Evolutionary conservation across 2,329 filamentous ascomycete genomes (phyloP).

Genomic region (Colletotrichum eleusines): DNA sequence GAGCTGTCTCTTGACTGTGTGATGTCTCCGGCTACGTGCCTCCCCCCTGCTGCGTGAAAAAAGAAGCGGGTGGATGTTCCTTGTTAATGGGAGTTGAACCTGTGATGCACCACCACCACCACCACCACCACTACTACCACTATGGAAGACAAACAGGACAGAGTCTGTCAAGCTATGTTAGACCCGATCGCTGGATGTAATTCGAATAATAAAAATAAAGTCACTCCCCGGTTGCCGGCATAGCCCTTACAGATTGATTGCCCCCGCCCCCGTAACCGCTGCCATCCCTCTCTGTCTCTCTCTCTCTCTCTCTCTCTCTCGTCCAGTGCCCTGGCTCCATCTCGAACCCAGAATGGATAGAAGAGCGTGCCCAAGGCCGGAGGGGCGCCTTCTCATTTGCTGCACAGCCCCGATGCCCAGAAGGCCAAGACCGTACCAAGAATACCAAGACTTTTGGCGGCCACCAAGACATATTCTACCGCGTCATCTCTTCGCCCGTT

Average conservation of each 20-base stretch:
- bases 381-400: constrained; percentile 36
- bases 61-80: background rate
- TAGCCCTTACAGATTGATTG: constrained; percentile 15
- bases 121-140: too few species aligned
- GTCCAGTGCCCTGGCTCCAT: constrained; percentile 12
- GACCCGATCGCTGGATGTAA: background rate
- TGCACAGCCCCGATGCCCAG: constrained; percentile 44
- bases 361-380: constrained; percentile 9
- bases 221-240: background rate
- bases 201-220: background rate
- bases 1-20: background rate
- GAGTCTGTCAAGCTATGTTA: background rate
- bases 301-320: too few species aligned
- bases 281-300: too few species aligned
- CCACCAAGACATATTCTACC: constrained; percentile 40
- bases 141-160: background rate
- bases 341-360: constrained; percentile 11
- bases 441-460: constrained; percentile 42
- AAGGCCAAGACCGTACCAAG: constrained; percentile 43
- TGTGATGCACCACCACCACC: background rate
- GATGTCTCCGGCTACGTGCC: background rate
- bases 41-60: too few species aligned
- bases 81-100: background rate
- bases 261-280: constrained; percentile 9
- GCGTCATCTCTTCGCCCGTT: constrained; percentile 38